These are phyloP conservation scores for Aspergillus sp. DNA, from an alignment of 2,329 filamentous ascomycete species.

Conservation along the genomic window DNA sequence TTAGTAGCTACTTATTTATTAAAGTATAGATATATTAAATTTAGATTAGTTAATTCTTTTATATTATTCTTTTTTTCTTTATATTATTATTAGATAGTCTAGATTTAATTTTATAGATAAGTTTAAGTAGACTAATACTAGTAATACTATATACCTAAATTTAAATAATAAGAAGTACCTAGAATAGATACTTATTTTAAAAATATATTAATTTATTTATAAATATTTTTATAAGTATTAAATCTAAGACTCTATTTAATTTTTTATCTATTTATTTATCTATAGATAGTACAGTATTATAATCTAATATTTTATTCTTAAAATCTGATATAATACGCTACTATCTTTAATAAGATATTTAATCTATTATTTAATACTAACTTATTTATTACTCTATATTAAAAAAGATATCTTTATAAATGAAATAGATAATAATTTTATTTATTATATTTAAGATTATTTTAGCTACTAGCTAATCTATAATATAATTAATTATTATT, in stretches of 20 bases:
- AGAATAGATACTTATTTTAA: neutral
- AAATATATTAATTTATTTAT: neutral
- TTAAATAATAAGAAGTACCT: fast-evolving
- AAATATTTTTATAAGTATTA: neutral
- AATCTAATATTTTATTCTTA: neutral
- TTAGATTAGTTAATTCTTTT: fast-evolving
- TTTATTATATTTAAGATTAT: neutral
- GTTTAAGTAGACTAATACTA: neutral
- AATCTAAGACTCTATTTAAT: neutral
- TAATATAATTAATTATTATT: neutral
- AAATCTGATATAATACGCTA: neutral
- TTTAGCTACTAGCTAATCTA: neutral
- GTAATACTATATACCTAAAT: neutral
- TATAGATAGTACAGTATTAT: neutral
- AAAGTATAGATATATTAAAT: neutral
- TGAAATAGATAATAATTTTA: neutral
- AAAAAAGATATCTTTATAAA: neutral
- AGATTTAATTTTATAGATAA: neutral
- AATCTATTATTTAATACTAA: neutral
- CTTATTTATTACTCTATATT: neutral
- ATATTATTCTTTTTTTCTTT: neutral
- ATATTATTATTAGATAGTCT: neutral
- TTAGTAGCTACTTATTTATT: neutral
- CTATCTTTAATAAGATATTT: neutral
- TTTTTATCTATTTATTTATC: neutral